phyloP scores from a whole-genome alignment of 2,329 filamentous ascomycete genomes.

The Didymella pinodella region DNA sequence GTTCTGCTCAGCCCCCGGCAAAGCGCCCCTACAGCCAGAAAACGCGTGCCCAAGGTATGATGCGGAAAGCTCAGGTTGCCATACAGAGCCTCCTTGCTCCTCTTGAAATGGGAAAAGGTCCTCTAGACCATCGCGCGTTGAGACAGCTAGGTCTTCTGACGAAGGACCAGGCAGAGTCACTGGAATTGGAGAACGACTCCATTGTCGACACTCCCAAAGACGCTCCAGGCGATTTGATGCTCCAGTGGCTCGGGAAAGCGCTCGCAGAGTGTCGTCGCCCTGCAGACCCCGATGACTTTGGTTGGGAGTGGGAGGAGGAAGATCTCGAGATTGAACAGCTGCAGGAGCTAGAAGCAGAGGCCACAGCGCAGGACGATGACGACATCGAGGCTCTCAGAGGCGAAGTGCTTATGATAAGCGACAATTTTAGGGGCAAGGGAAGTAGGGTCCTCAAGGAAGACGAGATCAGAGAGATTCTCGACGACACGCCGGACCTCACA shows the following conservation, averaged over 20 bases:
- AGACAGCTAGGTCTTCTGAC: conserved; percentile 66
- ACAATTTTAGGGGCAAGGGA: conserved; percentile 51
- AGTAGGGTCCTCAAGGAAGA: conserved; percentile 30
- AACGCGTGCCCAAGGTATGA: conserved; percentile 49
- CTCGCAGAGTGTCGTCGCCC: conserved; percentile 56
- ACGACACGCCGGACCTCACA: conserved; percentile 64
- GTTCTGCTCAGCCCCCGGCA: conserved; percentile 37
- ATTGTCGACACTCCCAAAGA: conserved; percentile 52
- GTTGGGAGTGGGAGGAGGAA: conserved; percentile 65
- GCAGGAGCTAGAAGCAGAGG: conserved; percentile 67
- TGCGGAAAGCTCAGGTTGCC: conserved; percentile 48
- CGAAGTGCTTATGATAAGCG: conserved; percentile 41
- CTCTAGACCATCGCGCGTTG: conserved; percentile 55
- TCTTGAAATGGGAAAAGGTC: conserved; percentile 30
- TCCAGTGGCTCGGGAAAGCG: conserved; percentile 65
- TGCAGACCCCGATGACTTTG: conserved; percentile 57
- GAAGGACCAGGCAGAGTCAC: conserved; percentile 67
- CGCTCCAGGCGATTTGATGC: conserved; percentile 52
- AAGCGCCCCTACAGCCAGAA: conserved; percentile 51
- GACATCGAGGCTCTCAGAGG: conserved; percentile 53
- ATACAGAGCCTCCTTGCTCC: conserved; percentile 41
- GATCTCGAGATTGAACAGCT: conserved; percentile 69
- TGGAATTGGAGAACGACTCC: conserved; percentile 59
- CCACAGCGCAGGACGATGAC: conserved; percentile 62
- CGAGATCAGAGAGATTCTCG: conserved; percentile 50